Base-by-base conservation (phyloP, 2,329 filamentous ascomycete genomes). In the Epichloe sibirici region DNA sequence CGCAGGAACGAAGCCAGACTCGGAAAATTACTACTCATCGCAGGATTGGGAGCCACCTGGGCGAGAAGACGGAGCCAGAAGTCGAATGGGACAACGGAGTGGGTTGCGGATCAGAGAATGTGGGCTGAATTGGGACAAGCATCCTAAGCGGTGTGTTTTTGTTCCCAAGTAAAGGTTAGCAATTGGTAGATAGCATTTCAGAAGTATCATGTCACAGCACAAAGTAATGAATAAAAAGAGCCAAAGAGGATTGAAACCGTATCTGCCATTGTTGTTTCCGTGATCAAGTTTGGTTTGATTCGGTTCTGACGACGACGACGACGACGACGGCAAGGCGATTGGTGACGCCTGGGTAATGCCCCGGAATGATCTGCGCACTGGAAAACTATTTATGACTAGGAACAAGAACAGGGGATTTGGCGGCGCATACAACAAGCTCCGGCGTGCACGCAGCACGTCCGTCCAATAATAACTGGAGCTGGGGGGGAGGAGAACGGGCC, bases 191-290 rank as follows among this genome's bases (percentile, higher is more conserved):
- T 37, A 53, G 49, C 52, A 51, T 54, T 49, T 43, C 45, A 52
- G 55, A 51, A 57, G 55, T 45, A 56, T 52, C 42, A 55, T 38
- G 53, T 55, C 56, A 57, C 56, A 56, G 45, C 56, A 56, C 54
- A 48, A 51, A 52, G 55, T 49, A 50, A 49, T 45, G 43, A 49
- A 53, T 48, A 51, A 42, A 51, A 51, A 53, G 5, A 51, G n/a
- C 39, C 34, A 23, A 51, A 13, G 34, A 12, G 15, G 15, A 39
- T 13, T 31, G 25, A 48, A 7, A 13, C n/a, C 23, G 45, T 25
- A 35, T 45, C 1, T 21, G 3, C 15, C 12, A 6, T 9, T 13
- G 7, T 12, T 5, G 11, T 11, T 45, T 6, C 25, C 25, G 39
- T 21, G n/a, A 34, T 9, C 17, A 28, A 6, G 23, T 15, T 25